Evolutionary conservation across 108 stramenopile species (phyloP), one percentile per base, ranked within the genome.

Genomic region (Cyclostephanos tholiformis): DNA sequence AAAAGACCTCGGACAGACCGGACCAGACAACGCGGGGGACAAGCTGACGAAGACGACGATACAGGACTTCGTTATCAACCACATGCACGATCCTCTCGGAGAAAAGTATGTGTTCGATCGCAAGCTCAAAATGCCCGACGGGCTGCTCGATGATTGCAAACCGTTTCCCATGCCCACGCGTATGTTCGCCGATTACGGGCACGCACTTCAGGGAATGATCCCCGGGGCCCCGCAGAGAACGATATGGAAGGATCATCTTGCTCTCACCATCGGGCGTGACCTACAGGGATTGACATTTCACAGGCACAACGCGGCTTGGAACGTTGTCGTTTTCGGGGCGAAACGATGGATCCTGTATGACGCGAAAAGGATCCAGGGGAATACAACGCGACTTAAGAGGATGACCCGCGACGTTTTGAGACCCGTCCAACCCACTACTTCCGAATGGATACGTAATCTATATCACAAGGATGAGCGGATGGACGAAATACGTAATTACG

Each of bases 281-380:
- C 49, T 68, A 43, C 79, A 80, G 63, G 79, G 79, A 35, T 56
- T 80, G 39, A 80, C 79, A 4, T 80, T 80, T 50, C 79, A 80
- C 58, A 71, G 71, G 22, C 79, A 80, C 48, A 99, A 97, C 35
- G 87, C 89, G 53, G 99, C 99, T 23, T 99, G 98, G 99, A 99
- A 99, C 84, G 92, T 96, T 2, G 86, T 97, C 16, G 71, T 98
- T 23, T 73, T 74, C 4, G 99, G 99, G 2, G 65, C 90, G 32
- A 99, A 99, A 73, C 92, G 96, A 4, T 99, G 99, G 99, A 96
- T 98, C 50, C 75, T 99, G 13, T 98, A 99, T 67, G 99, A 99
- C 75, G 97, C 97, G 67, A 97, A 98, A 82, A 90, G 98, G 20
- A 82, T 98, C 57, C 89, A 94, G 56, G 95, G 92, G 72, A 97